Evolutionary conservation across 179 eudicot species (phyloP), one percentile per base, ranked within the genome.

Genomic region (Amaranthus tricolor): DNA sequence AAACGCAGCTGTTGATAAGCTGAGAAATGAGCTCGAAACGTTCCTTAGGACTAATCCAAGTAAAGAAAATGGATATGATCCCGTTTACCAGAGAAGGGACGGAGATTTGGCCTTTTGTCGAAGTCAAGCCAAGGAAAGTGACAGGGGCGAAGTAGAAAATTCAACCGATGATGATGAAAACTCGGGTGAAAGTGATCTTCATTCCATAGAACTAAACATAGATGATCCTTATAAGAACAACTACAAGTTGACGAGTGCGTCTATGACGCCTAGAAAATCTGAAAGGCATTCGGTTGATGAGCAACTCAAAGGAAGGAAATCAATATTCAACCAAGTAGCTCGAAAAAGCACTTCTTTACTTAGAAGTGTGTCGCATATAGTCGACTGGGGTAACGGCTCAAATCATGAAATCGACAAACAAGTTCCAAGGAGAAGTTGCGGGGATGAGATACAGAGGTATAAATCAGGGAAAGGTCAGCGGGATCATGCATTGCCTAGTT

Each of bases 161-260:
- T 70, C 70, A 4, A 77, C 78, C 2, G 90, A 79, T 17, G 78
- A 72, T n/a, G 80, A 75, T 68, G 93, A 82, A 68, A 85, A 77
- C 52, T 86, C 88, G 0, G 82, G 54, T 57, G 93, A 86, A 70
- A 89, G 94, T 76, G 98, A 92, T 79, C 91, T 87, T 78, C 91
- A 86, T 80, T 88, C 93, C 4, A 78, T 90, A 60, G 98, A 88
- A 62, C 72, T 92, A 70, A 88, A 85, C 74, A 75, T 76, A 76
- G 82, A 82, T 44, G 83, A 81, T 63, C 77, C 63, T 9, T 67
- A 75, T 59, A 85, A 77, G 62, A 83, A 19, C 61, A 53, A 75
- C 77, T 74, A 80, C 75, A 82, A 78, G 56, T 60, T 76, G 80
- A 50, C 78, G 52, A 74, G 53, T 62, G 64, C 78, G 2, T 68